Percentiles rank a stretch among this genome's conserved stretches.
Conservation (phyloP, 306 rosid species). For the Lagenaria siceraria region DNA sequence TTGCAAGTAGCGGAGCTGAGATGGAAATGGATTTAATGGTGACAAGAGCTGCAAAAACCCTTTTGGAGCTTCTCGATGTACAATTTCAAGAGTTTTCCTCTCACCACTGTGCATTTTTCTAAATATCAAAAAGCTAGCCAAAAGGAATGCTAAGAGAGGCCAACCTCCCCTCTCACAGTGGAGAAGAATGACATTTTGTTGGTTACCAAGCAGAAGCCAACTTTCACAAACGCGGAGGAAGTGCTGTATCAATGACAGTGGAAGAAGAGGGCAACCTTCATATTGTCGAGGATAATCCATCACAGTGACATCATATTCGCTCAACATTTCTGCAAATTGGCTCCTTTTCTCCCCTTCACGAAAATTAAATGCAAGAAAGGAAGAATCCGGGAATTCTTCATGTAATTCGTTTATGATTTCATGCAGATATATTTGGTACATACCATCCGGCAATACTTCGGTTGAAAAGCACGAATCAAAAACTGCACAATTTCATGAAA, state of each 20-base stretch:
- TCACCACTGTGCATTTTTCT: conserved; percentile 66
- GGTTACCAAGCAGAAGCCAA: conserved; percentile 60
- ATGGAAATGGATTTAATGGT: conserved; percentile 80
- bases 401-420: conserved; percentile 68
- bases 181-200: conserved; percentile 59
- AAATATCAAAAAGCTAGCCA: conserved; percentile 61
- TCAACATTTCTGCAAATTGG: conserved; percentile 50
- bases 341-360: conserved; percentile 82
- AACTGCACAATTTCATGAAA: conserved; percentile 34
- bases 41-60: conserved; percentile 77
- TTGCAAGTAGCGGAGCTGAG: conserved; percentile 89
- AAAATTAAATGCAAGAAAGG: conserved; percentile 80
- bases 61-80: conserved; percentile 88
- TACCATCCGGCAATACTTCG: conserved; percentile 73
- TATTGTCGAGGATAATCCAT: conserved; percentile 93
- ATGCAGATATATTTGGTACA: conserved; percentile 72
- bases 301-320: conserved; percentile 68
- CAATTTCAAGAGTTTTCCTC: conserved; percentile 73
- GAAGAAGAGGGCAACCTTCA: conserved; percentile 89
- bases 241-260: conserved; percentile 73
- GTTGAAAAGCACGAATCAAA: conserved; percentile 96
- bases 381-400: conserved; percentile 87
- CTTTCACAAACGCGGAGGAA: conserved; percentile 81
- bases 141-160: conserved; percentile 82
- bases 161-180: conserved; percentile 98